Evolutionary conservation across 495 filamentous ascomycete genomes (phyloP).

Genomic region (Zalerion maritima): DNA sequence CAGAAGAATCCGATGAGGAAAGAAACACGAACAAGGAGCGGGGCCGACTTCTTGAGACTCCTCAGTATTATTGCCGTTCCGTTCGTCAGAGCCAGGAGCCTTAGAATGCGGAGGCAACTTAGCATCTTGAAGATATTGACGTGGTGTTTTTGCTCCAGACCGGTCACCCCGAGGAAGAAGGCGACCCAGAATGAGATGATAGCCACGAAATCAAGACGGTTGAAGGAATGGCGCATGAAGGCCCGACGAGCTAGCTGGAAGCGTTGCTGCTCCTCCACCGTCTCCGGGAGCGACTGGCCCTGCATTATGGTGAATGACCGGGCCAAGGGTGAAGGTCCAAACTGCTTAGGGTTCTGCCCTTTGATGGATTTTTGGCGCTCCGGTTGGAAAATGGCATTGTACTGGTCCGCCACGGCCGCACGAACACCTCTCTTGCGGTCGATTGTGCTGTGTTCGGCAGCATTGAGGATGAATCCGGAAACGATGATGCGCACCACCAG

Average conservation of each 20-base stretch:
- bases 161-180: conserved; percentile 53
- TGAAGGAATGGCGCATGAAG: conserved; percentile 89
- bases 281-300: conserved; percentile 33
- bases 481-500: conserved; percentile 70
- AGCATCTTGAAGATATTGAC: conserved; percentile 92
- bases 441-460: conserved; percentile 69
- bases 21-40: conserved; percentile 84
- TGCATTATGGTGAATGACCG: conserved; percentile 72
- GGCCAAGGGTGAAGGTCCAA: conserved; percentile 56
- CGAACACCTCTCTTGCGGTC: conserved; percentile 55
- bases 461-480: conserved; percentile 82
- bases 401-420: conserved; percentile 59
- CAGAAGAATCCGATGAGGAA: conserved; percentile 98
- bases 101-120: conserved; percentile 80
- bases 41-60: conserved; percentile 90
- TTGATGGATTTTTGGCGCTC: conserved; percentile 55
- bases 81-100: conserved; percentile 76
- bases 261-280: conserved; percentile 68
- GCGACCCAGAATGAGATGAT: conserved; percentile 94
- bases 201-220: conserved; percentile 87
- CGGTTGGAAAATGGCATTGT: conserved; percentile 61
- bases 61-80: conserved; percentile 86
- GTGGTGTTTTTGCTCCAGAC: conserved; percentile 50
- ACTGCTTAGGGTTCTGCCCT: conserved; percentile 20
- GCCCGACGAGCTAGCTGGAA: conserved; percentile 76